phyloP scores from a whole-genome alignment of 2,329 filamentous ascomycete species.

The Hypoxylon sp. region DNA sequence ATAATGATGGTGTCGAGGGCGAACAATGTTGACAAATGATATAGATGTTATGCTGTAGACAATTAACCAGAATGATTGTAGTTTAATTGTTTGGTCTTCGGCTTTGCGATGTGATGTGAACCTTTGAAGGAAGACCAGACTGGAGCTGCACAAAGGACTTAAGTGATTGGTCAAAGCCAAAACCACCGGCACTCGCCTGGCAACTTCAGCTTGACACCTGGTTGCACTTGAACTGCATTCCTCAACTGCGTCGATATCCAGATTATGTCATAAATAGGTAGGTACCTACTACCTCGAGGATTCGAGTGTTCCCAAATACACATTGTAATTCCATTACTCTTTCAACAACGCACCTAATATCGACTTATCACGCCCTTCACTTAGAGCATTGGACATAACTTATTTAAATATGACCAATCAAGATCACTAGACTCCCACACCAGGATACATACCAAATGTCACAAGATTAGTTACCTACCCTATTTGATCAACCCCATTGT shows the following conservation, averaged over 20 bases:
- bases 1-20: slow-evolving; percentile 53
- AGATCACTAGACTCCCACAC: background rate
- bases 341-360: background rate
- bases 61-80: background rate
- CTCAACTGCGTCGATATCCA: background rate
- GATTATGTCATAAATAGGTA: background rate
- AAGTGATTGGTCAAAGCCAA: slow-evolving; percentile 28
- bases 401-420: slow-evolving; percentile 4
- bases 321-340: slow-evolving; percentile 1
- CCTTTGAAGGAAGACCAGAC: background rate
- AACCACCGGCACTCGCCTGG: background rate
- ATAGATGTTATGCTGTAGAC: background rate
- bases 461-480: slow-evolving; percentile 19
- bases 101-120: slow-evolving; percentile 23
- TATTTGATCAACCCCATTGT: slow-evolving; percentile 13
- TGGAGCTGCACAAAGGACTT: background rate
- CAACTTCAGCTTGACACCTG: background rate
- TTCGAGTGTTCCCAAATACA: background rate
- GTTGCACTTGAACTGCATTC: background rate
- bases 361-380: slow-evolving; percentile 8
- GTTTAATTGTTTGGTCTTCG: background rate
- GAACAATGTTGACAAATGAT: background rate
- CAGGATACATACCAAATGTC: background rate
- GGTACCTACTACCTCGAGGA: slow-evolving; percentile 2
- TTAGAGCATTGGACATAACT: background rate